Base-by-base conservation (phyloP, 257 asterid genomes). In the Anisodus tanguticus region DNA sequence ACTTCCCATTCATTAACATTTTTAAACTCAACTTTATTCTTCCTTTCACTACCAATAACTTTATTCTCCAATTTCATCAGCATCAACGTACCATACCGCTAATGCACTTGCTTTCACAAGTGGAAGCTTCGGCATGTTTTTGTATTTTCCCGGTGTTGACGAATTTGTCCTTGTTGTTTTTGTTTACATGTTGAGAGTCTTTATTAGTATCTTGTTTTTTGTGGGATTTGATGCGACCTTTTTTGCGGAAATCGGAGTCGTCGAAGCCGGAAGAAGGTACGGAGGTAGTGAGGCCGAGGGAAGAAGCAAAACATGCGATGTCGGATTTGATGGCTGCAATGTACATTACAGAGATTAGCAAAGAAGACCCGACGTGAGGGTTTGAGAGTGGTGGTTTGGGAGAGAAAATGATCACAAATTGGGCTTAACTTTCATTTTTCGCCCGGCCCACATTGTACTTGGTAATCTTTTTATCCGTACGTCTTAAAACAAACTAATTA, bases 241-340 rank as follows among this genome's bases (percentile, higher is more conserved):
- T 88, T 86, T 95, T 97, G 31, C 93, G 97, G 87, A 93, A 97
- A 82, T 94, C 98, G 51, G 97, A 83, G 87, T 96, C 98, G 79
- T 96, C 89, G 89, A 94, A 96, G 83, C 98, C 98, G 83, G 95
- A 84, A 80, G 92, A 82, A 55, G 95, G 83, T 9, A 84, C 13
- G 8, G 87, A 57, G 74, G 92, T 69, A 80, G 94, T 84, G 35
- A 93, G 90, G 2, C 99, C 99, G 57, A 96, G 91, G 39, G 99
- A 86, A 74, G 99, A 94, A 54, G 98, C 99, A 62, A 94, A 95
- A 0, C 95, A 91, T 9, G 97, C 97, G 19, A 96, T 86, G 67
- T 96, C 98, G 64, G 95, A 89, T 62, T 91, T 88, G 41, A 96
- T 88, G 66, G 74, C 68, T 37, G 84, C 91, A 1, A 89, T 17